phyloP scores from a whole-genome alignment of 2,329 filamentous ascomycete species.

The Chaetomium globosum region DNA sequence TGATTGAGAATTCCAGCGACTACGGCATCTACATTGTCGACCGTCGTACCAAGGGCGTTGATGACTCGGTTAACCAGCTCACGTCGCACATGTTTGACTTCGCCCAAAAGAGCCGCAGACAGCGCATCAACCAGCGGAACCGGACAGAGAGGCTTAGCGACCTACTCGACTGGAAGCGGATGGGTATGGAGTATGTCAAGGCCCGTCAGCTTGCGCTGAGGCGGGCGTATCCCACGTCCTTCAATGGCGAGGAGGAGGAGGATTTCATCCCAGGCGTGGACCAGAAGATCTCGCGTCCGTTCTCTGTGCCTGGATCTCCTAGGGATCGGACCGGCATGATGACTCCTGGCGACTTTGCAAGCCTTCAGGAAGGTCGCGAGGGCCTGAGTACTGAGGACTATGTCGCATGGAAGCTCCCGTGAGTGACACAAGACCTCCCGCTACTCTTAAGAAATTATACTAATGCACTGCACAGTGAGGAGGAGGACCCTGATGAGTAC shows the following conservation, averaged over 20 bases:
- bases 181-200: conserved; percentile 99
- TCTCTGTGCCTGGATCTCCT: conserved; percentile 92
- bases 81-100: conserved; percentile 93
- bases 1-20: conserved; percentile 96
- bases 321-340: conserved; percentile 93
- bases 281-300: conserved; percentile 90
- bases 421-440: conserved; percentile 53
- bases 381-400: conserved; percentile 96
- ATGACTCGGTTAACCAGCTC: conserved; percentile 96
- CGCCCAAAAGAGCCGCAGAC: conserved; percentile 85
- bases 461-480: conserved; percentile 64
- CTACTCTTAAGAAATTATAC: conserved; percentile 26
- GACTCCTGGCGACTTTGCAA: conserved; percentile 98
- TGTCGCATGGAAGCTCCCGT: conserved; percentile 97
- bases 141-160: conserved; percentile 93
- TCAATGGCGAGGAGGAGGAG: conserved; percentile 77
- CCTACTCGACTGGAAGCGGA: conserved; percentile 96
- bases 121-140: conserved; percentile 98
- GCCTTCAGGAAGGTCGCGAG: conserved; percentile 90
- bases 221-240: conserved; percentile 87
- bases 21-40: conserved; percentile 99
- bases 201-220: conserved; percentile 88
- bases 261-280: conserved; percentile 92
- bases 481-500: conserved; percentile 83
- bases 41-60: conserved; percentile 89